Base-by-base conservation (phyloP, 768 basidiomycete species). In the Phylloporus arenicola region DNA sequence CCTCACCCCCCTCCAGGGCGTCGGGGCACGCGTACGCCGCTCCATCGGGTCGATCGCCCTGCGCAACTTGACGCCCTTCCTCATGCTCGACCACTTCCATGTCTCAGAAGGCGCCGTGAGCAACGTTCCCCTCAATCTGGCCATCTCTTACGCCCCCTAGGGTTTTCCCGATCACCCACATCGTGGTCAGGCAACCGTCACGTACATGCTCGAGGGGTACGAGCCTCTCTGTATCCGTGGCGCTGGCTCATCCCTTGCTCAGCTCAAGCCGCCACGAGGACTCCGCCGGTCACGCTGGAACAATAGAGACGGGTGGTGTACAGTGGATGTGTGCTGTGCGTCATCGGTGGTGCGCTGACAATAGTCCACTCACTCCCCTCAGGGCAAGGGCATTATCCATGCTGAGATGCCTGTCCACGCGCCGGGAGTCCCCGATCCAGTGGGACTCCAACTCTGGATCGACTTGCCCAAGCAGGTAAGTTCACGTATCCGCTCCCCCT, bases 91-190 rank as follows among this genome's bases (percentile, higher is more conserved):
- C 63, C 85, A 93, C 62, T 91, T 91, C 62, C 80, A 83, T 59
- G 77, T 88, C 48, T 68, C 71, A 1, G 67, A 80, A 61, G 87
- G 88, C 43, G 84, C 84, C 8, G 87, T 87, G 60, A 50, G 83
- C 69, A 20, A 37, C 41, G 10, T 29, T 17, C 47, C 16, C 12
- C n/a, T 31, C 8, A 13, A 20, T 20, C 33, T 14, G 16, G 10
- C n/a, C 13, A 11, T 43, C 42, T 16, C 16, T 43, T 8, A 29
- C 40, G 6, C 29, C 31, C 12, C 30, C n/a, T 50, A 86, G 84
- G 88, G 89, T 3, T 92, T 95, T 61, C 89, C 91, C 12, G 94
- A 96, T 64, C 93, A 95, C 64, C 92, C 93, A 3, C 93, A 94
- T 66, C 78, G 92, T 16, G 93, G 92, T 4, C 92, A 93, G 65